A percentile compares a stretch with the other conserved stretches of the same genome.
phyloP scores from a whole-genome alignment of 352 stramenopile species.

The Pythium aristosporum region DNA sequence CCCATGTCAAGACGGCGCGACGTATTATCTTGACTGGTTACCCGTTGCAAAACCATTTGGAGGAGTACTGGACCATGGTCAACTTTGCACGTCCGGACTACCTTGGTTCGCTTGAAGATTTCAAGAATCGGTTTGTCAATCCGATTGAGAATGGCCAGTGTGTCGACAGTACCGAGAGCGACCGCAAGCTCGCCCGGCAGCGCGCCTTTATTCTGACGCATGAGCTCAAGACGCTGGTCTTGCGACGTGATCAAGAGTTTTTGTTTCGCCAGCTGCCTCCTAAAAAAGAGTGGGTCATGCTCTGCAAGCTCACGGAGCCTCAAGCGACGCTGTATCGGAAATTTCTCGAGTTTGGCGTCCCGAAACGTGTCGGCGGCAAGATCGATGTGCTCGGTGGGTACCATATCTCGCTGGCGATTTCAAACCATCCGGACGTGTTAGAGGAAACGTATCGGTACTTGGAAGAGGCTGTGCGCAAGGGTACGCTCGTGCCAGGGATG shows the following conservation, averaged over 20 bases:
- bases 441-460: conserved; percentile 62
- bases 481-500: conserved; percentile 33
- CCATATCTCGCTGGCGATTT: conserved; percentile 86
- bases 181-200: conserved; percentile 68
- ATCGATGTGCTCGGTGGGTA: conserved; percentile 83
- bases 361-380: conserved; percentile 47
- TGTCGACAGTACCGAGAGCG: conserved; percentile 70
- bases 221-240: conserved; percentile 76
- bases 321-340: conserved; percentile 74
- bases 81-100: conserved; percentile 87
- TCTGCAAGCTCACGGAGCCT: conserved; percentile 77
- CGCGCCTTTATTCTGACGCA: conserved; percentile 79
- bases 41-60: conserved; percentile 95
- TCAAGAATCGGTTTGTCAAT: conserved; percentile 89
- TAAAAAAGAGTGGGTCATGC: conserved; percentile 88
- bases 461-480: conserved; percentile 51
- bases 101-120: conserved; percentile 77
- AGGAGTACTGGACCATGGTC: conserved; percentile 93
- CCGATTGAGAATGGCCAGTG: conserved; percentile 89
- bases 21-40: conserved; percentile 95
- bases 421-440: conserved; percentile 87
- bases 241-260: conserved; percentile 86
- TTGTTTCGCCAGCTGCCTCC: conserved; percentile 81
- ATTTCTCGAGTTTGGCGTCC: conserved; percentile 67
- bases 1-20: conserved; percentile 76